Conservation (phyloP, 2,329 filamentous ascomycete species). For the Knoxdaviesia capensis region DNA sequence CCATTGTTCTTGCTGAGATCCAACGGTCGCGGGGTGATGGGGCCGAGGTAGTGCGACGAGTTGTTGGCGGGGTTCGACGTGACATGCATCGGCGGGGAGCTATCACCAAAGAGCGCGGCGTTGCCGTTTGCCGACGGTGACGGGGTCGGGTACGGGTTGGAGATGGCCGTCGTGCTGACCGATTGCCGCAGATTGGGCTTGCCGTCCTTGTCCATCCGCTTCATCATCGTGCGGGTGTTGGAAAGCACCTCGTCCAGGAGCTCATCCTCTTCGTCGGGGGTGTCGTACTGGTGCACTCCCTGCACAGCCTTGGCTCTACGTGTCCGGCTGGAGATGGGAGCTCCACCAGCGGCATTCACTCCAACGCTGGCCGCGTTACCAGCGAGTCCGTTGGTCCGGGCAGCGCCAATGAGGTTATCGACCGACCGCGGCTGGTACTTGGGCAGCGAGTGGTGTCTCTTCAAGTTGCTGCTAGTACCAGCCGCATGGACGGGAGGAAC, state of each 20-base stretch:
- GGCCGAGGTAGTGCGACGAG: too few species aligned
- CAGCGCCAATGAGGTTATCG: slow-evolving; percentile 39
- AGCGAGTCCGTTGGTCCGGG: slow-evolving; percentile 16
- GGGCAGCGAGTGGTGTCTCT: slow-evolving; percentile 44
- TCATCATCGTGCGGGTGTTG: slow-evolving; percentile 56
- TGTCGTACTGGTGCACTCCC: slow-evolving; percentile 72
- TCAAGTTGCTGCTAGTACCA: slow-evolving; percentile 29
- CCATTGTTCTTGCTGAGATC: slow-evolving; percentile 36
- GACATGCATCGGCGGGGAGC: slow-evolving; percentile 24
- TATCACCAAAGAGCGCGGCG: slow-evolving; percentile 51
- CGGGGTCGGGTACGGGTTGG: slow-evolving; percentile 44
- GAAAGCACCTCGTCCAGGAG: slow-evolving; percentile 74
- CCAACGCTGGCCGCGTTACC: not conserved
- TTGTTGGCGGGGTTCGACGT: too few species aligned
- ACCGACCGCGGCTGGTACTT: slow-evolving; percentile 38
- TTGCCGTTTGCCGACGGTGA: slow-evolving; percentile 71
- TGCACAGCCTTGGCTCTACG: slow-evolving; percentile 57
- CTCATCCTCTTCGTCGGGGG: slow-evolving; percentile 91
- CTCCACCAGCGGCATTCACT: slow-evolving; percentile 10
- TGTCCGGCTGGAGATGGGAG: slow-evolving; percentile 60
- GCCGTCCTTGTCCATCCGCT: slow-evolving; percentile 40
- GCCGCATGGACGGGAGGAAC: slow-evolving; percentile 32
- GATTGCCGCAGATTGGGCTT: slow-evolving; percentile 34
- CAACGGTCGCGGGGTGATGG: slow-evolving; percentile 46
- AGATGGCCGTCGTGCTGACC: slow-evolving; percentile 38